A percentile compares a stretch with the other conserved stretches of the same genome.
Conservation (phyloP, 176 grass and related monocot genomes). For the Neostapfia colusana region DNA sequence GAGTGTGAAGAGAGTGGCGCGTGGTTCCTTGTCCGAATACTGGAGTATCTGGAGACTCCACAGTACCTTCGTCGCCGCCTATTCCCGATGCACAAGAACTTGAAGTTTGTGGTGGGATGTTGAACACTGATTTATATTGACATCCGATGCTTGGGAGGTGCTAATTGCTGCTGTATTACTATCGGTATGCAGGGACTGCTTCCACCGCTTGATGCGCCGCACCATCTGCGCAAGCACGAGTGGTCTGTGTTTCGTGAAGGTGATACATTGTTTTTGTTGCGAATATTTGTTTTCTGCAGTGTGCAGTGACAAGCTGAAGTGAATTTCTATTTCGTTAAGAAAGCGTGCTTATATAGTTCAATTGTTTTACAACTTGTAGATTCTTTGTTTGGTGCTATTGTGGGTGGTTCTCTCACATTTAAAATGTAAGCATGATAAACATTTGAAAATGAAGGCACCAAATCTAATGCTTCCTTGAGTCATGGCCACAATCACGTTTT, state of each 20-base stretch:
- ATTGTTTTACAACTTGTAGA: neutral
- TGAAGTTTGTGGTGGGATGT: constrained; percentile 88
- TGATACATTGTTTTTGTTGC: constrained; percentile 29
- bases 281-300: neutral
- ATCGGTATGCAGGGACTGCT: constrained; percentile 68
- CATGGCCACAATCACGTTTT: neutral
- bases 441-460: neutral
- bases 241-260: constrained; percentile 96
- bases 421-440: neutral
- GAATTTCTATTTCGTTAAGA: neutral
- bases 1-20: constrained; percentile 61
- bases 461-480: neutral
- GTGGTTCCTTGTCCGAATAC: constrained; percentile 72
- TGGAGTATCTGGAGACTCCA: constrained; percentile 83
- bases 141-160: neutral
- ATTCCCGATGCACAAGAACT: constrained; percentile 87
- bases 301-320: neutral
- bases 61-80: constrained; percentile 85
- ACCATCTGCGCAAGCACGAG: constrained; percentile 90
- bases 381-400: neutral
- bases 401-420: neutral
- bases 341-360: neutral
- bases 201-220: constrained; percentile 88
- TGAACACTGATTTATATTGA: constrained; percentile 13
- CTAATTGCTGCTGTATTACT: constrained; percentile 18